Evolutionary conservation across 108 stramenopile species (phyloP).

Genomic region (Cyclotella distinguenda): DNA sequence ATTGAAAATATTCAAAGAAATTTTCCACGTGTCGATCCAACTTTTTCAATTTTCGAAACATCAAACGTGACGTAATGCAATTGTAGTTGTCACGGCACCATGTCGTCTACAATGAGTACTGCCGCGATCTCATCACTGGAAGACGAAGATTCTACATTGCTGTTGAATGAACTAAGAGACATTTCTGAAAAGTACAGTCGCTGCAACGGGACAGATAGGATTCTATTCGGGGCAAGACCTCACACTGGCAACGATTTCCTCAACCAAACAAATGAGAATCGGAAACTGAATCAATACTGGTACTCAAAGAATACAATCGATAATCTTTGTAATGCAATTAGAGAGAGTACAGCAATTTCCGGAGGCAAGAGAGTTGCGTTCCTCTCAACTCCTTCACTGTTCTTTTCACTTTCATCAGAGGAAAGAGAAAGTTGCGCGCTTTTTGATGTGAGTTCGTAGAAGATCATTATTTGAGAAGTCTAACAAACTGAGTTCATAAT

Average conservation of each 20-base stretch:
- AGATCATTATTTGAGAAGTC: not conserved
- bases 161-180: slow-evolving; percentile 25
- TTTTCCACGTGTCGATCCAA: no score
- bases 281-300: slow-evolving; percentile 79
- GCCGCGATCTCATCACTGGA: no score
- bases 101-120: no score
- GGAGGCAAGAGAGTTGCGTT: slow-evolving; percentile 53
- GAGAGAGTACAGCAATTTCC: slow-evolving; percentile 15
- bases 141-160: slow-evolving; percentile 1
- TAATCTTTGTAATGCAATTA: slow-evolving; percentile 40
- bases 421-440: slow-evolving; percentile 43
- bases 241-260: slow-evolving; percentile 25
- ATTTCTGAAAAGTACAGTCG: slow-evolving; percentile 17
- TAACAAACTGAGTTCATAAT: not conserved
- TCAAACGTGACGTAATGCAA: not conserved
- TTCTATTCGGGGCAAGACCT: no score
- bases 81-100: no score
- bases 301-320: slow-evolving; percentile 61
- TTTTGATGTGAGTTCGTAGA: slow-evolving; percentile 75
- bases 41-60: not conserved
- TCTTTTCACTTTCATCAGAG: slow-evolving; percentile 50
- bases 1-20: no score
- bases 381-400: slow-evolving; percentile 73
- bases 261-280: slow-evolving; percentile 34
- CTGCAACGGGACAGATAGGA: not conserved